Percentiles rank a stretch among this genome's conserved stretches.
These are phyloP conservation scores for Emmonsiellopsis sp. DNA, from an alignment of 2,329 filamentous ascomycete species.

Conservation along the genomic window DNA sequence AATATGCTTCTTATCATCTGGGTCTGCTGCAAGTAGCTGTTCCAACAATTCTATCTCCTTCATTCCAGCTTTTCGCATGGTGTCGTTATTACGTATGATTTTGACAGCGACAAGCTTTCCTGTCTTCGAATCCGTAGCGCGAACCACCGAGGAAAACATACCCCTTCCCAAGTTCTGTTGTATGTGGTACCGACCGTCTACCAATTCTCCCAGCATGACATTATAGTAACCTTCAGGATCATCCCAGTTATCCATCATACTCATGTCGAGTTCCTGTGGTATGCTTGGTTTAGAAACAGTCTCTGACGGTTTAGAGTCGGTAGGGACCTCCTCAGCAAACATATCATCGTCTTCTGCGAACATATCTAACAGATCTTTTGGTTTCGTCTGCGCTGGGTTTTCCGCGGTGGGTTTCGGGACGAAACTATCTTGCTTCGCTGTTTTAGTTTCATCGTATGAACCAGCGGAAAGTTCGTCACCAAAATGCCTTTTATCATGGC, in stretches of 20 bases:
- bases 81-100: slow-evolving; percentile 94
- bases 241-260: slow-evolving; percentile 84
- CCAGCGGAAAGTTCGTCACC: slow-evolving; percentile 47
- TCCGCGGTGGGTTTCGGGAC: slow-evolving; percentile 32
- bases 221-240: slow-evolving; percentile 96
- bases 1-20: slow-evolving; percentile 83
- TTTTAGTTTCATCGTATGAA: slow-evolving; percentile 51
- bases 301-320: slow-evolving; percentile 46
- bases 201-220: slow-evolving; percentile 79
- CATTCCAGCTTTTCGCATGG: slow-evolving; percentile 79
- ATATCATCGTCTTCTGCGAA: slow-evolving; percentile 55
- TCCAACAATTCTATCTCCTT: slow-evolving; percentile 92
- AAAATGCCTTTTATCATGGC: slow-evolving; percentile 56
- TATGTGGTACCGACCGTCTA: slow-evolving; percentile 83
- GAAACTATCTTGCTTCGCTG: slow-evolving; percentile 44
- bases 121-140: slow-evolving; percentile 68
- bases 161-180: slow-evolving; percentile 81
- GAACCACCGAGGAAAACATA: slow-evolving; percentile 94
- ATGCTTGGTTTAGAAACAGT: slow-evolving; percentile 42
- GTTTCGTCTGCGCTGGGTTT: slow-evolving; percentile 31
- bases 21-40: slow-evolving; percentile 75
- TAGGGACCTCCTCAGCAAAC: slow-evolving; percentile 68
- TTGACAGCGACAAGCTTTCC: slow-evolving; percentile 86
- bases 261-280: slow-evolving; percentile 55
- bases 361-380: slow-evolving; percentile 55